These are phyloP conservation scores for Pseudonitzschia delicatissima DNA, from an alignment of 108 stramenopile genomes.

Conservation along the genomic window DNA sequence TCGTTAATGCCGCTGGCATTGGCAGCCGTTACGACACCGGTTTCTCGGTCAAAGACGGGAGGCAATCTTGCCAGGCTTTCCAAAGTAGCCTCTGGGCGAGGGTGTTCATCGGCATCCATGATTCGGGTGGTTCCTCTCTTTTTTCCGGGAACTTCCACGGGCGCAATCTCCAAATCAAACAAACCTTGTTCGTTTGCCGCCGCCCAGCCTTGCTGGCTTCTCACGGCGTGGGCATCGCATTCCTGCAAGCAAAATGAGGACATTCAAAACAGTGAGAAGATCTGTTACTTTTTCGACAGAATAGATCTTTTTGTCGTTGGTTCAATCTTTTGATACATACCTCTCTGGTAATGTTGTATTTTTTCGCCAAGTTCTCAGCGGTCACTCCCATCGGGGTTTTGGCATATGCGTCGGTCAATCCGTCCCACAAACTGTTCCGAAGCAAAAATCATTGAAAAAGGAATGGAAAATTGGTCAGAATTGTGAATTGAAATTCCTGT, in stretches of 20 bases:
- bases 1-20: conserved; percentile 97
- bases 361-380: conserved; percentile 94
- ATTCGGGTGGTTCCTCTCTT: conserved; percentile 66
- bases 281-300: not conserved
- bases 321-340: conserved; percentile 28
- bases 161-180: conserved; percentile 92
- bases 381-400: conserved; percentile 96
- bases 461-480: too few relatives aligned
- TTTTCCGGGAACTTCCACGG: conserved; percentile 81
- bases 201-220: conserved; percentile 85
- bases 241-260: conserved; percentile 42
- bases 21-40: conserved; percentile 95
- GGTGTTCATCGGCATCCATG: conserved; percentile 94
- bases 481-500: too few relatives aligned
- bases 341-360: conserved; percentile 86
- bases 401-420: conserved; percentile 88
- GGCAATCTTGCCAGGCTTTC: conserved; percentile 86
- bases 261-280: not conserved
- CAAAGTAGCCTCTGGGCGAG: conserved; percentile 83
- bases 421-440: conserved; percentile 63
- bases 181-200: conserved; percentile 69
- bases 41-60: conserved; percentile 91
- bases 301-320: not conserved
- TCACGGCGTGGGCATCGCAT: conserved; percentile 88
- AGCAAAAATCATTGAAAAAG: too few relatives aligned